Percentiles rank a stretch among this genome's conserved stretches.
Evolutionary conservation across 177 flowering plant genomes (phyloP).

Genomic region (Vitis hybrid): DNA sequence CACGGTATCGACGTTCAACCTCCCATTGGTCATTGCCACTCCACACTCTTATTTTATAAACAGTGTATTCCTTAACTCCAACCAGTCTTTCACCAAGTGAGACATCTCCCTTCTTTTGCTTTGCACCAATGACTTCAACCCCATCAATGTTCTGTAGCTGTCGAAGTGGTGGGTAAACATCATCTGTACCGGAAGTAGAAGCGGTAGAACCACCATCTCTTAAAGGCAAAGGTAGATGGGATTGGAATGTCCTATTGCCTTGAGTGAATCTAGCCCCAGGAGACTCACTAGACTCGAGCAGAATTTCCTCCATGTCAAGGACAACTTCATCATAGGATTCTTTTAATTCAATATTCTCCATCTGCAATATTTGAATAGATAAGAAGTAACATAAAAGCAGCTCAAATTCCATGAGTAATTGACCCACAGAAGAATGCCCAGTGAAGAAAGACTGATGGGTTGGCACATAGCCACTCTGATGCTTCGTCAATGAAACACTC

Average conservation of each 20-base stretch:
- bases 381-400: slow-evolving; percentile 8
- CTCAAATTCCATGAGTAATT: neutral
- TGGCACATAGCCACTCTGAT: no score
- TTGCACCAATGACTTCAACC: slow-evolving; percentile 86
- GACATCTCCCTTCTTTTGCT: slow-evolving; percentile 82
- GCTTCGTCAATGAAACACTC: no score
- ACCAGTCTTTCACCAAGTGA: slow-evolving; percentile 94
- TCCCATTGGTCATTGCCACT: slow-evolving; percentile 82
- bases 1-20: slow-evolving; percentile 91
- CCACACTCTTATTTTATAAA: slow-evolving; percentile 74
- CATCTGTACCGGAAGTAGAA: slow-evolving; percentile 69
- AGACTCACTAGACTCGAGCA: slow-evolving; percentile 68
- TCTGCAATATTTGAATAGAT: slow-evolving; percentile 43
- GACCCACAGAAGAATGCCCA: neutral
- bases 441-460: no score
- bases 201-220: slow-evolving; percentile 91
- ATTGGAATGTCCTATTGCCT: slow-evolving; percentile 25
- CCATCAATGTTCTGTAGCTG: slow-evolving; percentile 56
- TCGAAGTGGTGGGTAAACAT: slow-evolving; percentile 27
- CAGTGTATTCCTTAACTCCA: slow-evolving; percentile 93
- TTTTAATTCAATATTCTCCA: slow-evolving; percentile 31
- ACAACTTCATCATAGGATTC: slow-evolving; percentile 79
- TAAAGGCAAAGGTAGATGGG: slow-evolving; percentile 40
- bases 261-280: slow-evolving; percentile 43
- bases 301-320: slow-evolving; percentile 92